Evolutionary conservation across 257 asterid species (phyloP), one percentile per base, ranked within the genome.

Genomic region (Lycium barbarum): DNA sequence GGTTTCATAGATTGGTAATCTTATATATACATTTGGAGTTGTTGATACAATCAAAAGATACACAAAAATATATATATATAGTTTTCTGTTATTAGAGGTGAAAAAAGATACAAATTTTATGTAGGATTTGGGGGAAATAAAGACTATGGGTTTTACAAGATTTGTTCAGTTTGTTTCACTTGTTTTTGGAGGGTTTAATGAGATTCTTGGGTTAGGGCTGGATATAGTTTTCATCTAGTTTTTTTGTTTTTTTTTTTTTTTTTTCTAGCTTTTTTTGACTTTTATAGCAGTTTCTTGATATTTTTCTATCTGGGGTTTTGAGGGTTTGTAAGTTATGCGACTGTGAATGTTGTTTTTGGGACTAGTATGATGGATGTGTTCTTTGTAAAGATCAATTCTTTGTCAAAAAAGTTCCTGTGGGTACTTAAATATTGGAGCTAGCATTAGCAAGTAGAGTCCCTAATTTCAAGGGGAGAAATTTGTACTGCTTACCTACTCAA

Each of bases 1-100:
- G 99, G 99, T 45, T 96, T 96, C 95, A 92, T 94, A 65, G 99
- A 96, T 92, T 96, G 99, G 99, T 96, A 96, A 92, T 86, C 35
- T 58, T 86, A 17, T 45, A 26, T 55, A 47, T 58, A 51, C 63
- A 76, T 26, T 26, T 26, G 33, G 33, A 26, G 33, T 26, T 26
- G 4, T 40, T 40, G 6, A 40, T 40, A 40, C 45, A 40, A 40
- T 40, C 45, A 40, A 40, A 40, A 58, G 76, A 74, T 54, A 38
- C 57, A 80, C 54, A 78, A 68, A 68, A 26, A 26, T 26, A 80
- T 68, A 70, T 22, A 70, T 22, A 68, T 82, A 74, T 74, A 11
- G 45, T 45, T 45, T 35, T 72, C 33, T 26, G 38, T 45, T 45
- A 72, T 68, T 85, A 73, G 59, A 20, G 45, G 47, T 22, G 43